phyloP scores from a whole-genome alignment of 192 early-diverging fungal genomes.

The Gonapodya sp. region DNA sequence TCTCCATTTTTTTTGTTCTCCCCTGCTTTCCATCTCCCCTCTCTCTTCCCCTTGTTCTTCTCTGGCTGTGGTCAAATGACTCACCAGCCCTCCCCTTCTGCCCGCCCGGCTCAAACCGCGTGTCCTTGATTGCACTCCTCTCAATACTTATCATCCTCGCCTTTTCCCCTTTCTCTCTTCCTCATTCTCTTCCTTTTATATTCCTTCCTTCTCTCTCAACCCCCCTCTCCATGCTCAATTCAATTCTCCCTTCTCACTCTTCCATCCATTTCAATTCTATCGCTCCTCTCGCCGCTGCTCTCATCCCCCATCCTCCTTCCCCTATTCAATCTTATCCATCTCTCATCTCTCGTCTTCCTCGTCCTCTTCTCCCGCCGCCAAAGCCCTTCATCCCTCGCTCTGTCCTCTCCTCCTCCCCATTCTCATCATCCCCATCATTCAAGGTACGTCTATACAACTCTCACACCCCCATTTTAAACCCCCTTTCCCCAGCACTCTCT shows the following conservation, averaged over 20 bases:
- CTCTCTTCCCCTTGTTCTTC: too few species aligned
- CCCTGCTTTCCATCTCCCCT: too few species aligned
- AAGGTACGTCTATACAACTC: neutral
- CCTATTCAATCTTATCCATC: neutral
- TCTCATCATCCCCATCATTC: neutral
- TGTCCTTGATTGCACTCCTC: too few species aligned
- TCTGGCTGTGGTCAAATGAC: neutral
- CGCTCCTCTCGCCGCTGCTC: neutral
- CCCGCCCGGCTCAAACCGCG: neutral
- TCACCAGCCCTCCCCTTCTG: neutral
- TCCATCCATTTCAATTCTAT: neutral
- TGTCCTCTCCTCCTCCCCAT: neutral
- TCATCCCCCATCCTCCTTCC: neutral
- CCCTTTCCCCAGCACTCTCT: neutral
- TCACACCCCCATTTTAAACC: neutral
- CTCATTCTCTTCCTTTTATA: too few species aligned
- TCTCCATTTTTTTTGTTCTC: too few species aligned
- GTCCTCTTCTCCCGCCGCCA: neutral
- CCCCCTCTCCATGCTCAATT: too few species aligned
- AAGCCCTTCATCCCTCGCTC: neutral
- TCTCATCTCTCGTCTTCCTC: neutral
- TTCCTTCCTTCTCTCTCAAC: too few species aligned
- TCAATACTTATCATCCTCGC: too few species aligned
- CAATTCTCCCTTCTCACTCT: too few species aligned
- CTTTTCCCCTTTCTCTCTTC: too few species aligned